phyloP scores from a whole-genome alignment of 2,329 filamentous ascomycete genomes.

The Colletotrichum agaves region DNA sequence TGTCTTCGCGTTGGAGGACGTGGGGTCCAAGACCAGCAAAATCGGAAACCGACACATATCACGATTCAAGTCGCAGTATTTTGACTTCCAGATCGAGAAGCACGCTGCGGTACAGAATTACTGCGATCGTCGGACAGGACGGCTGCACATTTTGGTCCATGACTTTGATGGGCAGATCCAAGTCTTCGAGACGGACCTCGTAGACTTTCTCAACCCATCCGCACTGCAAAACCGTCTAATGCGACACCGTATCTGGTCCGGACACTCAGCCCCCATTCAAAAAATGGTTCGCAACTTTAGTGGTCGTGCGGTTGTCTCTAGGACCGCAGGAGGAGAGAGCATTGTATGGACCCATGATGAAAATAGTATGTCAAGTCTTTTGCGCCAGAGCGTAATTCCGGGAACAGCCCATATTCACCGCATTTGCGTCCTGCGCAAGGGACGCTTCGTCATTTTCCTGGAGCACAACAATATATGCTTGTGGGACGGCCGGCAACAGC shows the following conservation, averaged over 20 bases:
- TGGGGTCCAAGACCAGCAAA: conserved; percentile 75
- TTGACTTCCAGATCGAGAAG: conserved; percentile 53
- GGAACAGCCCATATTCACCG: conserved; percentile 79
- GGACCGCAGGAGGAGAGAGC: conserved; percentile 81
- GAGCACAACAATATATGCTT: conserved; percentile 76
- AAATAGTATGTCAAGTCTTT: conserved; percentile 63
- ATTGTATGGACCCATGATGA: conserved; percentile 82
- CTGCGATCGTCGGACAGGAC: conserved; percentile 71
- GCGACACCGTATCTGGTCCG: conserved; percentile 79
- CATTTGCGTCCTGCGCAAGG: conserved; percentile 81
- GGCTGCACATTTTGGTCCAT: conserved; percentile 80
- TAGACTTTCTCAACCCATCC: conserved; percentile 81
- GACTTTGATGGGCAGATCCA: conserved; percentile 87
- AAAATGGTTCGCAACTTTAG: conserved; percentile 89
- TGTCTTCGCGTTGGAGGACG: conserved; percentile 91
- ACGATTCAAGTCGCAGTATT: conserved; percentile 72
- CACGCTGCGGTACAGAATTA: conserved; percentile 80
- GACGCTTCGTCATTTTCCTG: conserved; percentile 83
- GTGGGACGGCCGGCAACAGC: conserved; percentile 78
- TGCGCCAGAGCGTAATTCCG: conserved; percentile 74
- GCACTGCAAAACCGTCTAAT: conserved; percentile 69
- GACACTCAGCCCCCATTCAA: conserved; percentile 82
- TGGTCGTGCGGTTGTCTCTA: conserved; percentile 82
- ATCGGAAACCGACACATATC: conserved; percentile 82
- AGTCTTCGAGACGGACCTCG: conserved; percentile 81